Evolutionary conservation across 179 eudicot genomes (phyloP).

Genomic region (Heliamphora pulchella): DNA sequence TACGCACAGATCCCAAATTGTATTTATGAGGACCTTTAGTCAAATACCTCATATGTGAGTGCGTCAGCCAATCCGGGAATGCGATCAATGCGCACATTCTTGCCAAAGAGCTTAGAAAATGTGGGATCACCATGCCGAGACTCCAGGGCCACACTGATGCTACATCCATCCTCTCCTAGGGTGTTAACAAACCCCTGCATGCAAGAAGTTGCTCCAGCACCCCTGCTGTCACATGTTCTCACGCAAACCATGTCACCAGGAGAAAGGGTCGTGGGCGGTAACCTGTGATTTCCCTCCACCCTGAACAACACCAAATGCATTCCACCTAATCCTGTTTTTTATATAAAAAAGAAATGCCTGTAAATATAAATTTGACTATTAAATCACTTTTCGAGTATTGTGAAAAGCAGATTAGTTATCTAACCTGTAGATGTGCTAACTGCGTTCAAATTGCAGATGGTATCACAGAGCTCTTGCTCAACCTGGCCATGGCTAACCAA

Average conservation of each 20-base stretch:
- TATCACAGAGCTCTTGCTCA: constrained; percentile 84
- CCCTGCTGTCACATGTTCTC: constrained; percentile 73
- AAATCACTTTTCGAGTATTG: background rate
- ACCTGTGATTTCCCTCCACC: constrained; percentile 65
- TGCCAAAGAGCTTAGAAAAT: constrained; percentile 83
- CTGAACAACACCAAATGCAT: constrained; percentile 75
- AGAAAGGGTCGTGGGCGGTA: constrained; percentile 80
- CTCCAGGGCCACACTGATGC: constrained; percentile 71
- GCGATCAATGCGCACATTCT: constrained; percentile 75
- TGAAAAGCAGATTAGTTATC: constrained; percentile 11
- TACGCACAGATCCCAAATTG: background rate
- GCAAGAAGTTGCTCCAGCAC: constrained; percentile 75
- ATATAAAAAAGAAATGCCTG: too few relatives aligned
- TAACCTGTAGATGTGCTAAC: constrained; percentile 72
- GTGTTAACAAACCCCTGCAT: constrained; percentile 77
- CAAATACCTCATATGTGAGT: constrained; percentile 77
- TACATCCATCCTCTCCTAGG: constrained; percentile 86
- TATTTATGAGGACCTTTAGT: background rate
- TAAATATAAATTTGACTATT: too few relatives aligned
- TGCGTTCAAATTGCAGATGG: constrained; percentile 71
- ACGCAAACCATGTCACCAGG: constrained; percentile 95
- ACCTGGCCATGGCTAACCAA: constrained; percentile 78
- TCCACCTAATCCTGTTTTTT: constrained; percentile 69
- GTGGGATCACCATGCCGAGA: constrained; percentile 82
- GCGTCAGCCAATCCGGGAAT: constrained; percentile 85